Evolutionary conservation across 1,139 yeast genomes (phyloP), one percentile per base, ranked within the genome.

Genomic region (Scheffersomyces segobiensis): DNA sequence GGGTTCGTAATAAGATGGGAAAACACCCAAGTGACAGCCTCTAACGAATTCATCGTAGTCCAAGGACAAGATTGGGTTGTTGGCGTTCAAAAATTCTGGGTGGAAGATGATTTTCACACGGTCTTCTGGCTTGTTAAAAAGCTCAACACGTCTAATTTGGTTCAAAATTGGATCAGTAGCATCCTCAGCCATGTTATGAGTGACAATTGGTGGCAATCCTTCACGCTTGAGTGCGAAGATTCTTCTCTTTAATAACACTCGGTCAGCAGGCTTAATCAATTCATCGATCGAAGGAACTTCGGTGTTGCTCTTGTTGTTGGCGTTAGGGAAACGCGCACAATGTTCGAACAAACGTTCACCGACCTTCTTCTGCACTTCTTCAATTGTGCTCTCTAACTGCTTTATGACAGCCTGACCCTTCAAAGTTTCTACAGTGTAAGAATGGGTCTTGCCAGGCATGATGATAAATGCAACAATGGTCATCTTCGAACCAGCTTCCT

Each of bases 21-120:
- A 95, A 55, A 95, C 97, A 73, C 99, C 99, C 78, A 95, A 81
- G 75, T 95, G 98, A 74, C 98, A 93, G 61, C 99, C 99, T 68
- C 99, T 87, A 49, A 95, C 99, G 75, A 95, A 95, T 73, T 95
- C 99, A 70, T 95, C 99, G 72, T 95, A 95, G 74, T 95, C 99
- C 62, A 95, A 80, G 18, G 97, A 90, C 69, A 95, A 81, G 63
- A 95, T 90, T 55, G 99, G 98, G 75, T 95, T 95, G 74, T 93
- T 93, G 55, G 97, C 91, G 77, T 92, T 95, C 69, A 95, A 83
- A 73, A 95, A 95, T 75, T 95, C 99, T 0, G 99, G 99, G 73
- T 95, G 99, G 88, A 95, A 95, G 63, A 95, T 90, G 66, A 95
- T 89, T 77, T 95, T 95, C 62, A 95, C 99, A 56, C 98, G 82